Conservation (phyloP, 495 filamentous ascomycete species). For the Xylaria scruposa region DNA sequence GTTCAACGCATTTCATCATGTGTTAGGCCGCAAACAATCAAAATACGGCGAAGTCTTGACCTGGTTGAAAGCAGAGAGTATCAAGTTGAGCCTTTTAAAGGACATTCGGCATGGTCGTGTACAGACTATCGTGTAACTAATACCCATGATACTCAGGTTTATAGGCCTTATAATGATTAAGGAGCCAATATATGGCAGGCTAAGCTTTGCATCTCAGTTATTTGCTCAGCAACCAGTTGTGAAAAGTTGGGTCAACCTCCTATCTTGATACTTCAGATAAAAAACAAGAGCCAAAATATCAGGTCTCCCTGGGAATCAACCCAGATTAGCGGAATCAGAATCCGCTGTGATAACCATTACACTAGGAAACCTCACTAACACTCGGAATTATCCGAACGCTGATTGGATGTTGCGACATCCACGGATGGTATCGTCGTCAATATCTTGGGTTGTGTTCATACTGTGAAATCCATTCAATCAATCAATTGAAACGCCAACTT, state of each 20-base stretch:
- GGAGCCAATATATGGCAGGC: neutral
- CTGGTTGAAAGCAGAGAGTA: constrained; percentile 64
- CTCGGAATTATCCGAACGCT: neutral
- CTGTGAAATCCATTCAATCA: neutral
- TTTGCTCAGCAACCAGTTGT: neutral
- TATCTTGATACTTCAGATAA: neutral
- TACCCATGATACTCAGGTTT: neutral
- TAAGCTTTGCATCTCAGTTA: neutral
- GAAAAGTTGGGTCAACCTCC: neutral
- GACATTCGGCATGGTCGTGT: constrained; percentile 38
- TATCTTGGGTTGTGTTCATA: neutral
- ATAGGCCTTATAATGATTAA: neutral
- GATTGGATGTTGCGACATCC: neutral
- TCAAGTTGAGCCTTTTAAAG: constrained; percentile 36
- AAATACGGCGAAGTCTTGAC: constrained; percentile 63
- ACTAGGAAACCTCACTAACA: constrained; percentile 25
- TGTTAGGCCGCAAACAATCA: constrained; percentile 72
- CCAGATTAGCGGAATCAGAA: constrained; percentile 34
- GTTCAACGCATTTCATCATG: constrained; percentile 67
- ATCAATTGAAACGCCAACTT: neutral
- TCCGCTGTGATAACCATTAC: constrained; percentile 35
- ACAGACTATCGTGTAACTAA: constrained; percentile 23
- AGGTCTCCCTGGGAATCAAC: constrained; percentile 34
- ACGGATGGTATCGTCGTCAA: neutral
- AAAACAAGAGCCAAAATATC: neutral